These are phyloP conservation scores for Boletellus sp. DNA, from an alignment of 768 basidiomycete genomes.

Conservation along the genomic window DNA sequence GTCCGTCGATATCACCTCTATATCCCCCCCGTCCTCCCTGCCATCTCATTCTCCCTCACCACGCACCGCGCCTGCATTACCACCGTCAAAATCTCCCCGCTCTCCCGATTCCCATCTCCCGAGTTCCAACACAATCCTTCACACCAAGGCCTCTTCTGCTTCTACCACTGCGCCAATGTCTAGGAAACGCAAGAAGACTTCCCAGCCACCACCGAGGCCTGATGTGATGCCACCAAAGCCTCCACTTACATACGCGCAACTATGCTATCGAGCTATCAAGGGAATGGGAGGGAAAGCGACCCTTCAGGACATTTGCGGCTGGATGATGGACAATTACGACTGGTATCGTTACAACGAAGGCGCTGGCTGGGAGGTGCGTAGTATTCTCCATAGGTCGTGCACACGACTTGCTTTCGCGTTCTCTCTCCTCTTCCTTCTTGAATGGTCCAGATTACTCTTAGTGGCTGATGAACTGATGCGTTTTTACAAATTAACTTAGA, in stretches of 20 bases:
- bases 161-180: conserved; percentile 33
- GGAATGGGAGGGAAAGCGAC: conserved; percentile 82
- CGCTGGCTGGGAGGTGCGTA: conserved; percentile 83
- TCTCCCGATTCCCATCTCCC: conserved; percentile 53
- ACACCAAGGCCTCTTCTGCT: conserved; percentile 32
- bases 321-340: conserved; percentile 86
- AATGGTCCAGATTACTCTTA: conserved; percentile 2
- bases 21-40: conserved; percentile 78
- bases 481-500: conserved; percentile 42
- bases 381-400: neutral
- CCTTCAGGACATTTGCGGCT: conserved; percentile 84
- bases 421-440: neutral
- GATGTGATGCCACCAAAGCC: conserved; percentile 88
- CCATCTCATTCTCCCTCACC: conserved; percentile 75
- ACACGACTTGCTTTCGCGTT: neutral
- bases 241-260: conserved; percentile 83
- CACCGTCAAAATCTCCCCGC: conserved; percentile 44
- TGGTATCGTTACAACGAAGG: conserved; percentile 87
- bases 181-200: conserved; percentile 72
- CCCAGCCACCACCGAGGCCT: conserved; percentile 46
- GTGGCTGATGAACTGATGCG: conserved; percentile 10
- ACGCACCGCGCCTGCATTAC: conserved; percentile 39
- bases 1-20: conserved; percentile 77
- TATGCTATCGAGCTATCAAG: conserved; percentile 88
- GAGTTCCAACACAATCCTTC: conserved; percentile 58